A percentile compares a stretch with the other conserved stretches of the same genome.
Conservation (phyloP, 2,329 filamentous ascomycete genomes). For the Thelonectria blattea region DNA sequence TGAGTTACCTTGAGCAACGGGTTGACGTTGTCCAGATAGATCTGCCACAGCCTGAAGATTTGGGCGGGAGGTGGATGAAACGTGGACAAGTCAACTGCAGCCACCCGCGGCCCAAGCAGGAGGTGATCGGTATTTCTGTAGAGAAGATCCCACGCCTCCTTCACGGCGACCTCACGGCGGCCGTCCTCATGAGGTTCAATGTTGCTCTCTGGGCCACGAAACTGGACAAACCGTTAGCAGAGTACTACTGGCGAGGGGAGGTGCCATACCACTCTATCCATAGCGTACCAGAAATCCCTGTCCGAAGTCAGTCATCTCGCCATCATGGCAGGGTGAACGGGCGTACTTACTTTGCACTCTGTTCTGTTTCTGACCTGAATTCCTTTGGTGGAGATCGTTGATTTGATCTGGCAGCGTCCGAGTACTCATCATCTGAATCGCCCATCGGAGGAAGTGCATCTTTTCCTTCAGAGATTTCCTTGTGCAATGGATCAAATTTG, state of each 20-base stretch:
- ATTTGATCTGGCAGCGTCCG: background rate
- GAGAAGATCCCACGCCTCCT: slow-evolving; percentile 46
- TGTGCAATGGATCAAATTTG: slow-evolving; percentile 55
- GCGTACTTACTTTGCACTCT: slow-evolving; percentile 9
- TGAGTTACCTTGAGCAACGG: slow-evolving; percentile 66
- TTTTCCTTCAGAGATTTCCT: background rate
- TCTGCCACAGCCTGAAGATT: slow-evolving; percentile 61
- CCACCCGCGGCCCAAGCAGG: slow-evolving; percentile 55
- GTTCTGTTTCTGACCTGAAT: background rate
- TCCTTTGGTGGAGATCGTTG: background rate
- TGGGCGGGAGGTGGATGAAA: slow-evolving; percentile 56
- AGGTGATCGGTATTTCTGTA: slow-evolving; percentile 51
- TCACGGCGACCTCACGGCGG: slow-evolving; percentile 2
- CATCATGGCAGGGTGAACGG: too few species aligned
- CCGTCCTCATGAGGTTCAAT: background rate
- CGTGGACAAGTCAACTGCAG: slow-evolving; percentile 50
- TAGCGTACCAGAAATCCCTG: slow-evolving; percentile 7
- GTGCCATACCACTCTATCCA: slow-evolving; percentile 6
- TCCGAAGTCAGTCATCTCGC: background rate
- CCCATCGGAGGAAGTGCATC: background rate
- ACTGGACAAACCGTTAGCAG: background rate
- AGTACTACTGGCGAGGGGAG: background rate
- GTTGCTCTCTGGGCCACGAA: background rate
- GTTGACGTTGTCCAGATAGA: slow-evolving; percentile 64
- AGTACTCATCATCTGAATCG: background rate